Conservation (phyloP, 495 filamentous ascomycete species). For the Penicillium longicatenatum region DNA sequence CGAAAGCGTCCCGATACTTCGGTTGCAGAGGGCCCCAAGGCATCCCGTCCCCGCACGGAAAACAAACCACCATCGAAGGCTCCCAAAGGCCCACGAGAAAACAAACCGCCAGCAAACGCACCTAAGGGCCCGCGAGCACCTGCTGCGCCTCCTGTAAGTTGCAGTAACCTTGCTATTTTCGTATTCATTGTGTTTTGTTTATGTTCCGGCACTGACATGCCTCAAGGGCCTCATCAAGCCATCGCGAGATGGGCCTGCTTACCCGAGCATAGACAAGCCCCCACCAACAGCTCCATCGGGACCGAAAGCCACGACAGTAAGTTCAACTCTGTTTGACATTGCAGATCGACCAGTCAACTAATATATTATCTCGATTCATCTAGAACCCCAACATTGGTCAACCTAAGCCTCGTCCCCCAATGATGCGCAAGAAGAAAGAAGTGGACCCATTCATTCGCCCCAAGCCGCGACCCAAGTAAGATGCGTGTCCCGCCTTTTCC, state of each 20-base stretch:
- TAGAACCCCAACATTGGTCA: slow-evolving; percentile 16
- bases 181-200: not conserved
- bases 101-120: slow-evolving; percentile 22
- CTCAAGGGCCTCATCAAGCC: slow-evolving; percentile 41
- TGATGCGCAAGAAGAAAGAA: slow-evolving; percentile 50
- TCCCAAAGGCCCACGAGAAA: slow-evolving; percentile 18
- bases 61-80: slow-evolving; percentile 24
- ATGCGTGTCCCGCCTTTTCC: not conserved
- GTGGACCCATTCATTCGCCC: slow-evolving; percentile 56
- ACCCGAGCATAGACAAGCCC: slow-evolving; percentile 17
- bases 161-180: not conserved
- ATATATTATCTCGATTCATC: slow-evolving; percentile 17
- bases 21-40: slow-evolving; percentile 29
- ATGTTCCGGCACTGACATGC: not conserved
- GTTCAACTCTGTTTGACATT: not conserved
- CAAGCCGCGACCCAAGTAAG: slow-evolving; percentile 33
- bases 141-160: slow-evolving; percentile 34
- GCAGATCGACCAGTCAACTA: not conserved
- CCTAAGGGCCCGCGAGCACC: slow-evolving; percentile 16
- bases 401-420: slow-evolving; percentile 32
- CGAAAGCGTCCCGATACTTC: slow-evolving; percentile 44
- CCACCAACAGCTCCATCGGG: slow-evolving; percentile 1
- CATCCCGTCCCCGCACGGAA: slow-evolving; percentile 29
- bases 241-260: slow-evolving; percentile 40
- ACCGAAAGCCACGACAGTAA: not conserved